Conservation (phyloP, 805 yeast genomes). For the Yarrowia bubula region DNA sequence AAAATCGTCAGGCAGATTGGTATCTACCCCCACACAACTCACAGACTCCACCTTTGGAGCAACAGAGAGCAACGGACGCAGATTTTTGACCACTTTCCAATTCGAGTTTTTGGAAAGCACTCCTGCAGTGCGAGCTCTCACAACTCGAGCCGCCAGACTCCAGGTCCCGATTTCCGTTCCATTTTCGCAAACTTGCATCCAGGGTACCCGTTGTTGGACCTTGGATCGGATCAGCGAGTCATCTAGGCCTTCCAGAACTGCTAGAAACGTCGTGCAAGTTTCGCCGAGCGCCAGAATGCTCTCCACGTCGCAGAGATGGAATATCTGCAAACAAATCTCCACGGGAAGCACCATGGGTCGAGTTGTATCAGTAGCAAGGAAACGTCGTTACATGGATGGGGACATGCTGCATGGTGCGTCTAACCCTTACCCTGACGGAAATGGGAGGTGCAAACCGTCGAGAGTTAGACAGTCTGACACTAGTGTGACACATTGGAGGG, state of each 20-base stretch:
- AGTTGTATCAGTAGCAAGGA: not conserved
- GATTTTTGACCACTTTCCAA: not conserved
- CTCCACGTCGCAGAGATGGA: not conserved
- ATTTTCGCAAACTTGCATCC: not conserved
- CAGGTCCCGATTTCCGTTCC: not conserved
- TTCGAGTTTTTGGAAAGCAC: not conserved
- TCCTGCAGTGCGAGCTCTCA: not conserved
- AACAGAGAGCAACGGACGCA: not conserved
- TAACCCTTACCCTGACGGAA: too few relatives aligned
- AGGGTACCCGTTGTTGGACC: not conserved
- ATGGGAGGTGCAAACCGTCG: too few relatives aligned
- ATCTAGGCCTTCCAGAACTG: not conserved
- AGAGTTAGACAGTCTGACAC: too few relatives aligned
- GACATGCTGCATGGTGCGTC: too few relatives aligned
- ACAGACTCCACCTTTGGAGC: not conserved
- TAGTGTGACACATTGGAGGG: too few relatives aligned
- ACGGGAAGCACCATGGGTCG: not conserved
- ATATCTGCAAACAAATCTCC: not conserved
- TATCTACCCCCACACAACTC: not conserved
- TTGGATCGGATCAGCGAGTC: not conserved
- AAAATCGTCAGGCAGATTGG: not conserved
- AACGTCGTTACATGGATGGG: not conserved
- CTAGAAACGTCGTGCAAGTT: not conserved
- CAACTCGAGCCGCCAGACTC: not conserved
- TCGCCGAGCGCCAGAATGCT: not conserved